Base-by-base conservation (phyloP, 2,329 filamentous ascomycete species). In the Purpureocillium lavendulum region DNA sequence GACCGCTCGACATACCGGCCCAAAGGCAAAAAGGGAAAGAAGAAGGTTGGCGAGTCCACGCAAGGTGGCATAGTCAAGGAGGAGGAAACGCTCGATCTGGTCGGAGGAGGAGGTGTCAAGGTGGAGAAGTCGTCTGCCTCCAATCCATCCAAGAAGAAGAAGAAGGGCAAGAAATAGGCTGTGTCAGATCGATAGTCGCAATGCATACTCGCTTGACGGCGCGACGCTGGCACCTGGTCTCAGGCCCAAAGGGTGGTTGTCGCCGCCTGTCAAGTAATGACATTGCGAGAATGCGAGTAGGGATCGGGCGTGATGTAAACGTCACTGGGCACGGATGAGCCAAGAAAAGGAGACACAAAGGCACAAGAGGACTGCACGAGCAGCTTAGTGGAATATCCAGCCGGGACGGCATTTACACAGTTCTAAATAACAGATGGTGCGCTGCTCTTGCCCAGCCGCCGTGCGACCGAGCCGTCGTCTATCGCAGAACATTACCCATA, bases 21-120 rank as follows among this genome's bases (percentile, higher is more conserved):
- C 7, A 95, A 92, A 67, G 88, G 88, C 6, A 88, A 84, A 69
- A 94, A 95, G 72, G 86, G 87, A 40, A 90, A 87, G 72, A 83
- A 88, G 73, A 84, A 83, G 65, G 81, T 79, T 4, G 70, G 73
- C 45, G 84, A 87, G 49, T 68, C 82, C 31, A 96, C 87, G 8
- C 92, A 97, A 60, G 92, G 92, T 44, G 90, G 89, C 36, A 66
- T 82, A 11, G 84, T 87, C 16, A 80, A 73, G 51, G 86, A 89
- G 46, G 82, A 84, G 58, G 79, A 73, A 69, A 83, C 69, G 42
- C 66, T 79, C 48, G 78, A 77, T 47, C 62, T 82, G 11, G 77
- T 77, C 3, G 77, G 78, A 21, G 78, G 78, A 4, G 77, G 75
- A 2, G 77, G 77, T 12, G 75, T 81, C 42, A 80, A 76, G 59